Evolutionary conservation across 1,284 basidiomycete species (phyloP), one percentile per base, ranked within the genome.

Genomic region (Earliella scabrosa): DNA sequence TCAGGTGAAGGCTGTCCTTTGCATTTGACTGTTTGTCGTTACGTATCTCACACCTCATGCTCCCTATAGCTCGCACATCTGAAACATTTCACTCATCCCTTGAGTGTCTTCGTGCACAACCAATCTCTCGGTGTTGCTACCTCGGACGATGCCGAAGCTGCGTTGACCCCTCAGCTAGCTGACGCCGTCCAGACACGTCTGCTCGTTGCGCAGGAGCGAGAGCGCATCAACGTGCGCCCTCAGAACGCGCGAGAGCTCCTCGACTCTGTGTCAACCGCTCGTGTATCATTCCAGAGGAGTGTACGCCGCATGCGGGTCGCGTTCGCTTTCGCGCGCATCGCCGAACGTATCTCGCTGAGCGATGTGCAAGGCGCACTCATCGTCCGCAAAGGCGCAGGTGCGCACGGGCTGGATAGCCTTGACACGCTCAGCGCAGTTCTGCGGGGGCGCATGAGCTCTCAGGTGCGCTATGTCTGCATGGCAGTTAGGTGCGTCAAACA

Each of bases 31-130:
- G 13, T 27, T 24, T 50, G 14, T 38, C 23, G 46, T 43, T 24
- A 40, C 45, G 45, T 16, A 43, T n/a, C 8, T 32, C 43, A 20
- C 27, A 18, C 7, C 40, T n/a, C 6, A 14, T 4, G 6, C 4
- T 7, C 16, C 8, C 3, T 2, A 18, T 57, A 90, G 87, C 71
- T 91, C 4, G 75, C 77, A 0, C 75, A 87, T 62, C 70, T 91
- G 66, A 87, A 87, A 56, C 89, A 92, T 66, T 90, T 88, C 59
- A 75, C 80, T 21, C 81, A 87, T 26, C 82, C 85, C 0, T 69
- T 89, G 8, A 77, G 81, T 2, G 49, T 78, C 13, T 73, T 90
- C 29, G 63, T 73, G 14, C 67, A 69, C 29, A 61, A 79, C 70
- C 45, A 72, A 61, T 35, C 59, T 53, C 54, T 71, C 45, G 35